Evolutionary conservation across 169 alveolate species (phyloP).

Genomic region (Plasmodium cynomolgi): DNA sequence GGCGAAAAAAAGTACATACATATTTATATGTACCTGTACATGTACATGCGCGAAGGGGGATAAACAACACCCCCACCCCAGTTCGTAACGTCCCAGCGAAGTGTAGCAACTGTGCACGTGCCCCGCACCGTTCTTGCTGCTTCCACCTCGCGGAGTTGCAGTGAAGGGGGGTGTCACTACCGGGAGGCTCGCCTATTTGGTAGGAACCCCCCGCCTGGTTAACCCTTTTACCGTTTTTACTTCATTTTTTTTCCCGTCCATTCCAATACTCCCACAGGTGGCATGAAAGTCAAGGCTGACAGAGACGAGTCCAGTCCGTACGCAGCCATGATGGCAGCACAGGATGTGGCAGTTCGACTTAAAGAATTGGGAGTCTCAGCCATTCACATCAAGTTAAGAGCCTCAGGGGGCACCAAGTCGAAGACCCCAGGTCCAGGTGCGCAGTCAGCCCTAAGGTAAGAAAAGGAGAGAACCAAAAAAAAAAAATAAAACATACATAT

Average conservation of each 20-base stretch:
- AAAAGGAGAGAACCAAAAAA: neutral
- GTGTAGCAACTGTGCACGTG: neutral
- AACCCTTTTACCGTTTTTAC: neutral
- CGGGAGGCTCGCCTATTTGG: neutral
- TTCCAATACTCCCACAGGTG: constrained; percentile 85
- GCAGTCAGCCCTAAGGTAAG: constrained; percentile 95
- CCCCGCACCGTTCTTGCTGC: neutral
- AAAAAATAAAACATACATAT: neutral
- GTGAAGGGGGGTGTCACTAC: neutral
- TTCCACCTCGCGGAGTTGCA: neutral
- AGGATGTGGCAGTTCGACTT: constrained; percentile 97
- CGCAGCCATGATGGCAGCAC: constrained; percentile 99
- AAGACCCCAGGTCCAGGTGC: constrained; percentile 99
- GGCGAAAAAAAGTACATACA: neutral
- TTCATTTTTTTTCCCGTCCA: neutral
- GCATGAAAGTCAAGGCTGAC: constrained; percentile 99
- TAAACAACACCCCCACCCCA: neutral
- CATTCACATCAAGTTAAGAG: constrained; percentile 98
- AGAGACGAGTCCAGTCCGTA: constrained; percentile 99
- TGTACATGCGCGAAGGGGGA: neutral
- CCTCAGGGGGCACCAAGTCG: constrained; percentile 97
- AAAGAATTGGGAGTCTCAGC: constrained; percentile 99
- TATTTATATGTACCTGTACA: constrained; percentile 1
- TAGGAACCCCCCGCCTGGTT: neutral
- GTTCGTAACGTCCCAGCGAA: neutral